phyloP scores from a whole-genome alignment of 305 asterid genomes.

The Fraxinus paxiana region DNA sequence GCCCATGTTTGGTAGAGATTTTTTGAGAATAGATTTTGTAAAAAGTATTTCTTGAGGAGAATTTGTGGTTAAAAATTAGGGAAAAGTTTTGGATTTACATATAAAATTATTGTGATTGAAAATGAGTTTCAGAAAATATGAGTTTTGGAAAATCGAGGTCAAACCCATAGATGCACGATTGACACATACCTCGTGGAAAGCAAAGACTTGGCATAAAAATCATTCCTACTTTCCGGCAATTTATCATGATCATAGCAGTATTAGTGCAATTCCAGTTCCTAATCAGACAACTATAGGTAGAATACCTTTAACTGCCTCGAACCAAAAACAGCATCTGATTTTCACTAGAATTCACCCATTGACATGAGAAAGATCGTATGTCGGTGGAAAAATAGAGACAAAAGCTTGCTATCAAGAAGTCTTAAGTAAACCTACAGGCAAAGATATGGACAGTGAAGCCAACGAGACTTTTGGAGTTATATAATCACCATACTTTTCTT shows the following conservation, averaged over 20 bases:
- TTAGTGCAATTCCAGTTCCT: not conserved
- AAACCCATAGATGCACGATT: not conserved
- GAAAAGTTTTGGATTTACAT: no score
- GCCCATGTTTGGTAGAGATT: no score
- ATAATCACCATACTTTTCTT: conserved; percentile 12
- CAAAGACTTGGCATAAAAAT: not conserved
- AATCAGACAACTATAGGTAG: not conserved
- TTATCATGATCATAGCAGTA: not conserved
- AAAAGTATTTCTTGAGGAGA: no score
- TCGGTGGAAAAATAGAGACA: not conserved
- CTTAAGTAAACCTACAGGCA: conserved; percentile 61
- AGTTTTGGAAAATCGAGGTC: no score
- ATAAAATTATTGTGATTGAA: no score
- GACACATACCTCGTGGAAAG: conserved; percentile 11
- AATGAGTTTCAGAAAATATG: no score
- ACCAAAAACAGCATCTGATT: not conserved
- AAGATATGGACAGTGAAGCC: conserved; percentile 39
- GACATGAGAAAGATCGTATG: not conserved
- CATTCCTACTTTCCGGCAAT: not conserved
- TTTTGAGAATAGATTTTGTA: no score
- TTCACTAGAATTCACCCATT: not conserved
- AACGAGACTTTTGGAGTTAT: not conserved
- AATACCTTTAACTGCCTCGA: conserved; percentile 10
- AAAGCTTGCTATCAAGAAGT: conserved; percentile 1
- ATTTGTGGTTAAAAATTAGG: no score